phyloP scores from a whole-genome alignment of 2,329 filamentous ascomycete genomes.

The Hypoxylon rubiginosum region DNA sequence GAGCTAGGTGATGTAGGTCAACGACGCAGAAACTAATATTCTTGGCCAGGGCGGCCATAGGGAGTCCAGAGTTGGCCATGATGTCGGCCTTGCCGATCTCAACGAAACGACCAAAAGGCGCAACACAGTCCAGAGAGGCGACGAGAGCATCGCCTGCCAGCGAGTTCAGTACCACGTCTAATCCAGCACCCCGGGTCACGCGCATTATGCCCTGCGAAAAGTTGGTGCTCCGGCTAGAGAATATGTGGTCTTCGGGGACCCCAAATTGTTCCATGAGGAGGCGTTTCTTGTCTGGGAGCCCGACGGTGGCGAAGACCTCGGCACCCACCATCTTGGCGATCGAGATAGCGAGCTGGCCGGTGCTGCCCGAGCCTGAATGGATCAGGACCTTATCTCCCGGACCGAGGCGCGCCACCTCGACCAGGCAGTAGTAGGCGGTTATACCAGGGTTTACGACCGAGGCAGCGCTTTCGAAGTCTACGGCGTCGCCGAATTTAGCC shows the following conservation, averaged over 20 bases:
- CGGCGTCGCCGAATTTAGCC: not conserved
- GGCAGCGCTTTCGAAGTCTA: conserved; percentile 10
- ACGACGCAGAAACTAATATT: conserved; percentile 24
- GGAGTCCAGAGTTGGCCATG: conserved; percentile 44
- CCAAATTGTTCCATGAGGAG: conserved; percentile 7
- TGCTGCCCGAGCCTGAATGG: conserved; percentile 13
- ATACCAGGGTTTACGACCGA: conserved; percentile 1
- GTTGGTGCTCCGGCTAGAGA: conserved; percentile 32
- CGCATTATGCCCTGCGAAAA: conserved; percentile 30
- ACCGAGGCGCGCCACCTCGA: not conserved
- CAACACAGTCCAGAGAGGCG: conserved; percentile 22
- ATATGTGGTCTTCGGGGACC: conserved; percentile 27
- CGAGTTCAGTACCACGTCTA: conserved; percentile 41
- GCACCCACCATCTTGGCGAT: conserved; percentile 13
- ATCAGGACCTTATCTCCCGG: conserved; percentile 23
- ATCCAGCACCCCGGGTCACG: conserved; percentile 28
- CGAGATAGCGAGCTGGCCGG: conserved; percentile 15
- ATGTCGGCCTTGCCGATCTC: conserved; percentile 55
- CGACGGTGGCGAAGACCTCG: conserved; percentile 13
- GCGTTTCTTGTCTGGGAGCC: conserved; percentile 8
- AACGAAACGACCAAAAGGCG: conserved; percentile 37
- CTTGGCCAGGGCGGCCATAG: conserved; percentile 18
- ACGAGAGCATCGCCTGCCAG: conserved; percentile 19
- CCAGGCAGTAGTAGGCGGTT: conserved; percentile 14
- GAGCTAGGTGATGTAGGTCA: conserved; percentile 17